Base-by-base conservation (phyloP, 805 yeast species). In the Zygoascus ofunaensis region DNA sequence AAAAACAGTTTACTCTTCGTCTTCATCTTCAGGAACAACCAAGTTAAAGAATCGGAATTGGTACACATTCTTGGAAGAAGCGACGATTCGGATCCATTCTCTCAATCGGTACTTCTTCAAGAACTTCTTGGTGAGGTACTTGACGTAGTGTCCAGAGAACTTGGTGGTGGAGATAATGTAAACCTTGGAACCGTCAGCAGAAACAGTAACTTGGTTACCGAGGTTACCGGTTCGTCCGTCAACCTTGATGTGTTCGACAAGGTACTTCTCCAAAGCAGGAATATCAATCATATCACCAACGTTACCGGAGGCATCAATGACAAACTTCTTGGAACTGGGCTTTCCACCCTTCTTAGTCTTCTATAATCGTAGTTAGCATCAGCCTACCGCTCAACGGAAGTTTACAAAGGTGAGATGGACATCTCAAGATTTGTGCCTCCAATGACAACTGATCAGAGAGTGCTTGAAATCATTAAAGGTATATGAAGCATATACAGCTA, bases 41-140 rank as follows among this genome's bases (percentile, higher is more conserved):
- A 90, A 92, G 73, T 94, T 87, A 96, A 86, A 92, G 96, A 90
- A 90, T 74, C 92, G 89, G 78, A 90, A 80, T 73, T 84, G 84
- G 86, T 92, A 92, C 72, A 79, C 81, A 82, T 89, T 86, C 74
- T 85, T 84, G 78, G 87, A 83, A 68, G 83, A 81, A 58, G 97
- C 85, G 60, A 90, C 95, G 67, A 90, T 89, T 81, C 97, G 92
- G 75, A 90, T 89, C 97, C 97, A 90, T 80, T 92, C 97, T 80
- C 97, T 87, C 79, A 90, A 85, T 77, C 86, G 94, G 90, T 89
- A 87, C 86, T 92, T 92, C 95, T 90, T 94, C 76, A 92, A 86
- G 92, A 86, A 92, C 80, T 94, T 90, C 87, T 92, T 94, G 68
- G 97, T 86, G 71, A 92, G 79, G 94, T 92, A 92, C 80, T 94